A percentile compares a stretch with the other conserved stretches of the same genome.
Conservation (phyloP, 2,329 filamentous ascomycete genomes). For the Penicillium hordei region DNA sequence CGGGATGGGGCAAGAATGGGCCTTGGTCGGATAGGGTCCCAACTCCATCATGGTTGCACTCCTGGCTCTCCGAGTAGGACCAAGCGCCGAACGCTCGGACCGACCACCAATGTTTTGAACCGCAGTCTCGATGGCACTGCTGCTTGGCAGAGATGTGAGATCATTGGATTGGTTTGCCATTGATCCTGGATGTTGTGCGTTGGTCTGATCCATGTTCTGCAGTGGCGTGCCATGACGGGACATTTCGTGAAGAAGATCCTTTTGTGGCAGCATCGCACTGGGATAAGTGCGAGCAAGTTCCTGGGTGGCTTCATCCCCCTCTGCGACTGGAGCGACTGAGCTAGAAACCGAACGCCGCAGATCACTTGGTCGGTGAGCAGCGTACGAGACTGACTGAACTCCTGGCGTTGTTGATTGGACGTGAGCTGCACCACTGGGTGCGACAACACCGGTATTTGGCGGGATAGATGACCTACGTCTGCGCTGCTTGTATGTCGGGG, state of each 20-base stretch:
- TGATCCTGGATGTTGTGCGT: conserved; percentile 67
- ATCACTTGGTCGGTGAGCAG: conserved; percentile 79
- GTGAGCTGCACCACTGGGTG: conserved; percentile 54
- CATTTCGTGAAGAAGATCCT: conserved; percentile 72
- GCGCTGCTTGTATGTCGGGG: conserved; percentile 97
- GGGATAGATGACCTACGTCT: conserved; percentile 91
- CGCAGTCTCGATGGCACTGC: conserved; percentile 58
- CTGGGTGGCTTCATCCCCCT: conserved; percentile 74
- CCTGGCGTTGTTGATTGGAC: conserved; percentile 44
- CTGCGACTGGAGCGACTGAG: conserved; percentile 77
- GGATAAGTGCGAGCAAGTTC: conserved; percentile 73
- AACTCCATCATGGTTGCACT: conserved; percentile 97
- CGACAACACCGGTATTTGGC: conserved; percentile 69
- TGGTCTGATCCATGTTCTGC: conserved; percentile 78
- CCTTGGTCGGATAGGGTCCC: conserved; percentile 94
- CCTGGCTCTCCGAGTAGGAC: conserved; percentile 82
- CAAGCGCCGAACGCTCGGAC: conserved; percentile 56
- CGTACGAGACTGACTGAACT: conserved; percentile 50
- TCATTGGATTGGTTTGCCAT: conserved; percentile 67
- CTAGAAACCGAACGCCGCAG: conserved; percentile 85
- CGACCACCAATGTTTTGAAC: conserved; percentile 60
- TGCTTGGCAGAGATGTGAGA: conserved; percentile 62
- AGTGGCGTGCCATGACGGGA: conserved; percentile 91
- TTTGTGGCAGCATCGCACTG: conserved; percentile 69
- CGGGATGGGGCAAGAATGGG: conserved; percentile 98